A percentile compares a stretch with the other conserved stretches of the same genome.
These are phyloP conservation scores for Fomes fomentarius DNA, from an alignment of 1,284 basidiomycete species.

Conservation along the genomic window DNA sequence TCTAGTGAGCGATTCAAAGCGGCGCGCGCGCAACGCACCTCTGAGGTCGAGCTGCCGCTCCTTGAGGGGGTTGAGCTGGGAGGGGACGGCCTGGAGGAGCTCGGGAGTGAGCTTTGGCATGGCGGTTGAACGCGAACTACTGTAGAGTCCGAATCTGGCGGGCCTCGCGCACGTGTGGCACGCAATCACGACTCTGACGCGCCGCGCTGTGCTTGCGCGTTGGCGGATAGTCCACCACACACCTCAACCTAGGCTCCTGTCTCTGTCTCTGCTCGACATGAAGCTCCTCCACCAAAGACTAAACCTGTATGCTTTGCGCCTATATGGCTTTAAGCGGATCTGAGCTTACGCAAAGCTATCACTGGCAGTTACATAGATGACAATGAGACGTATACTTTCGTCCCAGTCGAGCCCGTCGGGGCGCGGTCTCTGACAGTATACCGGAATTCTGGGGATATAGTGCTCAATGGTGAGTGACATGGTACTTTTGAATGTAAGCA, in stretches of 20 bases:
- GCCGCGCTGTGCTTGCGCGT: slow-evolving; percentile 22
- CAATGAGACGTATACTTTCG: slow-evolving; percentile 78
- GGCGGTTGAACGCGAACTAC: slow-evolving; percentile 27
- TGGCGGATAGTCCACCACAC: slow-evolving; percentile 12
- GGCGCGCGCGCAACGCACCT: slow-evolving; percentile 56
- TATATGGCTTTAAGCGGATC: too few relatives aligned
- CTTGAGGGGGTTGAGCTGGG: slow-evolving; percentile 87
- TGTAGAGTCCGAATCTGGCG: slow-evolving; percentile 3
- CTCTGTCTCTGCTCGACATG: slow-evolving; percentile 47
- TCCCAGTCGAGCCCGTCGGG: slow-evolving; percentile 63
- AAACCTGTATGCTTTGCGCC: slow-evolving; percentile 50
- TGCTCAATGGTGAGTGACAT: slow-evolving; percentile 60
- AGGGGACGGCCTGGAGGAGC: slow-evolving; percentile 78
- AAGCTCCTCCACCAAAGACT: slow-evolving; percentile 70
- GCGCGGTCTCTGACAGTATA: slow-evolving; percentile 71
- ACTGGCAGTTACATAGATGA: slow-evolving; percentile 61
- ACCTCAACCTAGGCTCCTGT: slow-evolving; percentile 1
- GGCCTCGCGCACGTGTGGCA: slow-evolving; percentile 23
- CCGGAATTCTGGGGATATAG: slow-evolving; percentile 72
- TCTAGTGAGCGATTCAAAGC: slow-evolving; percentile 16
- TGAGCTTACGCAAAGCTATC: slow-evolving; percentile 18
- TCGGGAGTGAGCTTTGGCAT: slow-evolving; percentile 97
- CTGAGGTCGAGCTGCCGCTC: slow-evolving; percentile 94
- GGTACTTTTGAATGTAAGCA: slow-evolving; percentile 1
- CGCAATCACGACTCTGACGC: slow-evolving; percentile 27